Conservation (phyloP, 2,329 filamentous ascomycete genomes). For the Pseudogymnoascus sp. region DNA sequence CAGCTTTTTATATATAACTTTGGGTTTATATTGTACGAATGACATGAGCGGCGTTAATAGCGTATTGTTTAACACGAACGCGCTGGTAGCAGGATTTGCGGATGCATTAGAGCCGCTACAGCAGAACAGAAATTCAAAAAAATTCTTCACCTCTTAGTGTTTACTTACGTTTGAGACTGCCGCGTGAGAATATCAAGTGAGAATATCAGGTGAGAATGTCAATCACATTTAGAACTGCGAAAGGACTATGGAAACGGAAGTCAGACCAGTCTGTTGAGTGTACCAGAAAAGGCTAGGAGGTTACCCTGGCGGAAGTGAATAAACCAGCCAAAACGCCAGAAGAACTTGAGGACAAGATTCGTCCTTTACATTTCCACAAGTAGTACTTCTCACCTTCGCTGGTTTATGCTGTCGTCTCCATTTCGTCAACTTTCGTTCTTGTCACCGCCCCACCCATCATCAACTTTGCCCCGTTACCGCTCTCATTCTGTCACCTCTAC, state of each 20-base stretch:
- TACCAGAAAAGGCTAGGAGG: background rate
- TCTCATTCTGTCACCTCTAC: too few relatives aligned
- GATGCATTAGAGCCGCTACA: constrained; percentile 2
- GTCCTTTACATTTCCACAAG: background rate
- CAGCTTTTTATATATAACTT: background rate
- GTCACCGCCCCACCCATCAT: background rate
- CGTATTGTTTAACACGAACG: constrained; percentile 3
- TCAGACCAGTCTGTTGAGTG: background rate
- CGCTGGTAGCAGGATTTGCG: background rate
- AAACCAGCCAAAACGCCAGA: background rate
- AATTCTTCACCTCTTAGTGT: background rate
- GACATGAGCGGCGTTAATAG: constrained; percentile 1
- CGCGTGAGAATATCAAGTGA: background rate
- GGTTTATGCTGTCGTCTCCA: background rate
- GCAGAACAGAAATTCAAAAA: background rate
- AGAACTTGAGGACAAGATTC: background rate
- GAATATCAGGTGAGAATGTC: too few relatives aligned
- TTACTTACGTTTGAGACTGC: background rate
- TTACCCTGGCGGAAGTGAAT: background rate
- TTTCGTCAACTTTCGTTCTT: background rate
- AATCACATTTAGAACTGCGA: background rate
- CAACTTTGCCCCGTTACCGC: background rate
- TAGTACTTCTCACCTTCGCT: background rate
- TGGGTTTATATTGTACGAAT: constrained; percentile 1
- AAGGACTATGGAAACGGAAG: background rate